Base-by-base conservation (phyloP, 441 rosid species). In the Corymbia citriodora region DNA sequence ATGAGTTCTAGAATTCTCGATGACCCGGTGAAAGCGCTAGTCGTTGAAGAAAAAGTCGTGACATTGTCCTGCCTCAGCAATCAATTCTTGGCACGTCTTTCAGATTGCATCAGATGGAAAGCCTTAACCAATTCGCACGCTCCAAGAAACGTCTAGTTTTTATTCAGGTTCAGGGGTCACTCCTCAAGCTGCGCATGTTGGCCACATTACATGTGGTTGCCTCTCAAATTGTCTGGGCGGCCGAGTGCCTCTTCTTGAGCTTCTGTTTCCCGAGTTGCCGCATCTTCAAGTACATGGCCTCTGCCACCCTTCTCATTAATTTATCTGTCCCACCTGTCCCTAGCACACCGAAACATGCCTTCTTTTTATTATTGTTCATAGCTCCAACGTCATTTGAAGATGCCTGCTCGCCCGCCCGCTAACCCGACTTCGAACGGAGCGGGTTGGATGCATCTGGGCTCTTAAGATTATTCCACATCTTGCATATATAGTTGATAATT, bases 221-320 rank as follows among this genome's bases (percentile, higher is more conserved):
- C 94, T 90, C 92, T 94, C 52, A 92, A 89, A 88, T 88, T 89
- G 85, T 59, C 27, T 87, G 89, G 93, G 91, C 92, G 88, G 93
- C 72, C 93, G 90, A 31, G 49, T 88, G 89, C 88, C 53, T 79
- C 85, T 79, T 79, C 85, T 79, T 79, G 52, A 45, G 13, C 85
- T 79, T 48, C 52, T 79, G 52, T 79, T 45, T n/a, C 85, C 74
- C 93, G 82, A 90, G 54, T 92, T 89, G 93, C 94, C 94, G 92
- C 95, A 70, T 94, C 74, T 40, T 25, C 18, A 45, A 21, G 85
- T 12, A 23, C 5, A 23, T 79, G 85, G 53, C 85, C n/a, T 79
- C 27, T 12, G n/a, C 85, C n/a, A 25, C 85, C 52, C 85, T 45
- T 45, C 52, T 23, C 27, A 45, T 23, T 79, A 79, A 45, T 79